Evolutionary conservation across 2,329 filamentous ascomycete species (phyloP).

Genomic region (Pleochaeta shiraiana): DNA sequence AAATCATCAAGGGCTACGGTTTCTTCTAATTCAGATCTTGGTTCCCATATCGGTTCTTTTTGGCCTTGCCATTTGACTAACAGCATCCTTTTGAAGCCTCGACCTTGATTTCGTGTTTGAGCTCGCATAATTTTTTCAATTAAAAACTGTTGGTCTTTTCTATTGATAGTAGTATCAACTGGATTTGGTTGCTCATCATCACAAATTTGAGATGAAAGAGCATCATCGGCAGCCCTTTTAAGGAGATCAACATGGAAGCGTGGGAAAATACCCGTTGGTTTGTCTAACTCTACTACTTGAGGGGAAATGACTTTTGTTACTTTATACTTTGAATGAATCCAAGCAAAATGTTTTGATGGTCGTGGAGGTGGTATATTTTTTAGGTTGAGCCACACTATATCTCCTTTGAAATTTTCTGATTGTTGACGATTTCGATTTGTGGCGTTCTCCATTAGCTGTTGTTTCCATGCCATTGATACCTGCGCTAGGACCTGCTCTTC

Average conservation of each 20-base stretch:
- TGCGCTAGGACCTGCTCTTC: constrained; percentile 18
- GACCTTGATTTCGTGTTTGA: not conserved
- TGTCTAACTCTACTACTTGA: not conserved
- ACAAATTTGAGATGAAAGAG: not conserved
- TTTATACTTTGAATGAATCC: not conserved
- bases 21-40: not conserved
- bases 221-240: not conserved
- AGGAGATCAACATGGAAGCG: not conserved
- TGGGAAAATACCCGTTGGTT: not conserved
- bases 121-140: not conserved
- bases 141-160: not conserved
- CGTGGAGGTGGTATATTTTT: not conserved
- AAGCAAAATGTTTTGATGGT: not conserved
- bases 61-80: not conserved
- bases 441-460: not conserved
- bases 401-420: not conserved
- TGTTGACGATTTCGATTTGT: not conserved
- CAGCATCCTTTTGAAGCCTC: not conserved
- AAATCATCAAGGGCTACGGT: not conserved
- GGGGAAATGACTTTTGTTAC: not conserved
- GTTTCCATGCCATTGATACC: not conserved
- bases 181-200: not conserved
- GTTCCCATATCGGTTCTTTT: not conserved
- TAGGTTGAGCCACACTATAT: not conserved
- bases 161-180: not conserved